phyloP scores from a whole-genome alignment of 2,329 filamentous ascomycete genomes.

The Harringtonia lauricola region DNA sequence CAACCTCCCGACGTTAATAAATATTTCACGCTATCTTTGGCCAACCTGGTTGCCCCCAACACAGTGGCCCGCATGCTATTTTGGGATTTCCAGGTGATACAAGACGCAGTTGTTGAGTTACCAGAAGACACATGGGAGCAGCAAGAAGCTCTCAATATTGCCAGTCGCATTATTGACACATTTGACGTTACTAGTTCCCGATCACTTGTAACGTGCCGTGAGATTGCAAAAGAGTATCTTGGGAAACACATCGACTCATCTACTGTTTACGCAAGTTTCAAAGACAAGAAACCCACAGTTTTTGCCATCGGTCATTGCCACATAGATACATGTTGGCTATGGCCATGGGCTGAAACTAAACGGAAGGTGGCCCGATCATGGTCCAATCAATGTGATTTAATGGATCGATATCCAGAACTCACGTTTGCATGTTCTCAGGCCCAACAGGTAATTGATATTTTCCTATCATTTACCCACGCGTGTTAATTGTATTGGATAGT shows the following conservation, averaged over 20 bases:
- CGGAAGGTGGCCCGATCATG: conserved; percentile 91
- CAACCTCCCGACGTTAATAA: conserved; percentile 77
- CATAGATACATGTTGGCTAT: conserved; percentile 97
- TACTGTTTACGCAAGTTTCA: conserved; percentile 69
- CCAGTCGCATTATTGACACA: conserved; percentile 78
- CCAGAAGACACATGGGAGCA: conserved; percentile 79
- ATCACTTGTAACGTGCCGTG: conserved; percentile 66
- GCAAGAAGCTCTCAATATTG: conserved; percentile 73
- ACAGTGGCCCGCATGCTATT: conserved; percentile 70
- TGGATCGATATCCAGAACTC: conserved; percentile 90
- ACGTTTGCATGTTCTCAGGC: conserved; percentile 88
- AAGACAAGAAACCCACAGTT: conserved; percentile 62
- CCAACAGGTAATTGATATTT: conserved; percentile 38
- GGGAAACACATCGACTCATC: conserved; percentile 71
- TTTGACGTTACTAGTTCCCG: conserved; percentile 74
- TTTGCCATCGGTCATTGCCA: conserved; percentile 92
- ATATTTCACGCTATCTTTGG: conserved; percentile 63
- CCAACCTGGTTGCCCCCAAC: conserved; percentile 83
- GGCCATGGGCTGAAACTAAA: conserved; percentile 97
- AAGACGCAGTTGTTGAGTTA: conserved; percentile 84
- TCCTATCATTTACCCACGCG: no score
- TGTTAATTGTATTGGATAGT: conserved; percentile 37
- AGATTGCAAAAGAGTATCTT: conserved; percentile 74
- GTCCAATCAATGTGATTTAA: conserved; percentile 91
- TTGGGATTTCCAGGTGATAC: conserved; percentile 94